Evolutionary conservation across 352 stramenopile genomes (phyloP).

Genomic region (Phytophthora pinifolia): DNA sequence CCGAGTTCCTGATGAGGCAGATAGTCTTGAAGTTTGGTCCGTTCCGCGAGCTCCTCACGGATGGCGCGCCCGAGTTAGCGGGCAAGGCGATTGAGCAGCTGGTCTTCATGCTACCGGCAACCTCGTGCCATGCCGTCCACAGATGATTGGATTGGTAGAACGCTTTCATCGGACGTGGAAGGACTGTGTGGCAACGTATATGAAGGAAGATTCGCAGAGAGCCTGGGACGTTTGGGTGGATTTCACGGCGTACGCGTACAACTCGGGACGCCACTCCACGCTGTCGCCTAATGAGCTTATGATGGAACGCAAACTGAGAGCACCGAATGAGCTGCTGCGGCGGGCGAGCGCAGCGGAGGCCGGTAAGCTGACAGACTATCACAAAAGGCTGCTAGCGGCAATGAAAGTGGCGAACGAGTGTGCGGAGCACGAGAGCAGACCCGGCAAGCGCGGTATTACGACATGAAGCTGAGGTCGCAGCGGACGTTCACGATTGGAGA

Average conservation of each 20-base stretch:
- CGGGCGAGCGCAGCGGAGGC: not conserved
- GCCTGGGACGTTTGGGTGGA: not conserved
- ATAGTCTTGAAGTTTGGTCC: not conserved
- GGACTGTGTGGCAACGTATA: not conserved
- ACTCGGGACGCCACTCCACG: not conserved
- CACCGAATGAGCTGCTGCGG: slow-evolving; percentile 1
- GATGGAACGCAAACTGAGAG: not conserved
- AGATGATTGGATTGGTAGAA: not conserved
- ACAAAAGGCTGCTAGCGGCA: not conserved
- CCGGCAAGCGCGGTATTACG: not conserved
- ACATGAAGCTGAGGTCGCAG: not conserved
- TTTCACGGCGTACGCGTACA: not conserved
- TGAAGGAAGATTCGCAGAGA: not conserved
- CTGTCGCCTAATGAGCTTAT: not conserved
- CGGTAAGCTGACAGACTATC: not conserved
- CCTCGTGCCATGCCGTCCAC: not conserved
- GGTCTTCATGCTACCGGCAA: not conserved
- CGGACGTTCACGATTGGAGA: not conserved
- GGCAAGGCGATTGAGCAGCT: not conserved
- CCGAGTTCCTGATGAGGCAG: not conserved
- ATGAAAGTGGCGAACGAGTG: not conserved
- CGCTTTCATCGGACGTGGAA: not conserved
- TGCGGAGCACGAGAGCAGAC: slow-evolving; percentile 1
- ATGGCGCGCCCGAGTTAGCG: not conserved
- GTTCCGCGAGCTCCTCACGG: not conserved